phyloP scores from a whole-genome alignment of 345 rosid species.

The Linum lewisii region DNA sequence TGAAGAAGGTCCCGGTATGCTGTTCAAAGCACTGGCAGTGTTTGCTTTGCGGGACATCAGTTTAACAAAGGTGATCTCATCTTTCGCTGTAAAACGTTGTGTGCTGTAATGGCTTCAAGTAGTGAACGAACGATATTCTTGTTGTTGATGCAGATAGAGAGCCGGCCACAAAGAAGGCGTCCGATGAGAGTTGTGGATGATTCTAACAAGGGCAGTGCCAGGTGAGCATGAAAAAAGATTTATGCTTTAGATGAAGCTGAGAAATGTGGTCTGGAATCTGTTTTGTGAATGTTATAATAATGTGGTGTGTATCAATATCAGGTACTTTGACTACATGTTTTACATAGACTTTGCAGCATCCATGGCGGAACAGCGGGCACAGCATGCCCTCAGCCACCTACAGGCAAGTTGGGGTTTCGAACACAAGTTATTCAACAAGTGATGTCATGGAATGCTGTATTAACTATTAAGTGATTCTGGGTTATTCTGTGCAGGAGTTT shows the following conservation, averaged over 20 bases:
- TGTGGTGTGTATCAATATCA: constrained; percentile 22
- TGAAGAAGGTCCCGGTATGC: constrained; percentile 91
- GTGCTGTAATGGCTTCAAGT: no score
- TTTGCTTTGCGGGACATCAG: constrained; percentile 76
- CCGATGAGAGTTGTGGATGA: constrained; percentile 76
- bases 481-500: not conserved
- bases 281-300: not conserved
- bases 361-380: constrained; percentile 84
- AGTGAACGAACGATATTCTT: no score
- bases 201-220: constrained; percentile 69
- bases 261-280: not conserved
- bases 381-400: constrained; percentile 64
- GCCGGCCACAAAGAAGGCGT: constrained; percentile 71
- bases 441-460: no score
- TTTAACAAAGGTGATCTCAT: constrained; percentile 56
- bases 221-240: constrained; percentile 30
- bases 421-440: no score
- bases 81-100: not conserved
- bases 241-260: not conserved
- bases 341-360: constrained; percentile 90
- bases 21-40: constrained; percentile 86
- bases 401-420: constrained; percentile 40
- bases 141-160: constrained; percentile 52
- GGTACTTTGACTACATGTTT: constrained; percentile 90
- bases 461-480: no score